Evolutionary conservation across 495 filamentous ascomycete genomes (phyloP), one percentile per base, ranked within the genome.

Genomic region (Xylaria telfairii): DNA sequence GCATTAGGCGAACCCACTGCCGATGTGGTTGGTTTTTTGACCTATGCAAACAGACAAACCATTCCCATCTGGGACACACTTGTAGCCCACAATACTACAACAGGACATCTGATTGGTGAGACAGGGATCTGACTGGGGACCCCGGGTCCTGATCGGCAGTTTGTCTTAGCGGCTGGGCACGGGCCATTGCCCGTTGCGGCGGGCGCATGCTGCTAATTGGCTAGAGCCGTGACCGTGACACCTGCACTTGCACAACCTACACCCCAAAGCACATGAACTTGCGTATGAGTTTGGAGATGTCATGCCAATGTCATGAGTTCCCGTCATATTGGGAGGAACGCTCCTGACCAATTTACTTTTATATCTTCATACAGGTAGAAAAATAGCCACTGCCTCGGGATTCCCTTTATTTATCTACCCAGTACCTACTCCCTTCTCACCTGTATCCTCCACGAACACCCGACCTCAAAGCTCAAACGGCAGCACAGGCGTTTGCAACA

Each of bases 101-200:
- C 5, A 26, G 59, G 28, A 17, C 21, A 42, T 42, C 34, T 62
- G 59, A 62, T 62, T 62, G 37, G 59, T 19, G 34, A 42, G 26
- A 21, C 39, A 51, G 41, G 62, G 62, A 47, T 65, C 6, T 34
- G 15, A 15, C 34, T 44, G 24, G 47, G 15, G 15, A 28, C 17
- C 30, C 5, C 26, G 10, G 15, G n/a, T n/a, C 30, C 26, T 57
- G 39, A 51, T 34, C 26, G 39, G 66, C 24, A 46, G 39, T 62
- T 56, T 41, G 47, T 59, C 53, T 67, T 42, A 67, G 53, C 56
- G 67, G 30, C 53, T 41, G 53, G 34, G 51, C 66, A 60, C 53
- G 66, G 47, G 66, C 30, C 17, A 62, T 64, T 69, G 44, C 67
- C 67, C 28, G 32, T 69, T 69, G 67, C 41, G 67, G 67, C 46